Conservation (phyloP, 495 filamentous ascomycete species). For the Annulohypoxylon moriforme region DNA sequence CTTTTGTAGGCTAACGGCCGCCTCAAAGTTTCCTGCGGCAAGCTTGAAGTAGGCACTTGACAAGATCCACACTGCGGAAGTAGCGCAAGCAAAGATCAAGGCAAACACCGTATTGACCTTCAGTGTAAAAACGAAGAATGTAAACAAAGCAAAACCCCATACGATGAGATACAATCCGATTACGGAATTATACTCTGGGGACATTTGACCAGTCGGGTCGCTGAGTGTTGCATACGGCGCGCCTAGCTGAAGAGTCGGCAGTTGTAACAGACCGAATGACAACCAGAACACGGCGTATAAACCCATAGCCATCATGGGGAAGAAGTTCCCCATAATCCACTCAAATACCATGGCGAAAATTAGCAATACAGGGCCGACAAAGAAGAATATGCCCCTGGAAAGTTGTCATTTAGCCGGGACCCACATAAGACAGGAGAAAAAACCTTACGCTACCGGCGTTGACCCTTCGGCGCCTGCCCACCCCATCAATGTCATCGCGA, state of each 20-base stretch:
- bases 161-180: slow-evolving; percentile 64
- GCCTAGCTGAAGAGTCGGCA: slow-evolving; percentile 63
- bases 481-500: slow-evolving; percentile 63
- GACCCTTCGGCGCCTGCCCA: slow-evolving; percentile 63
- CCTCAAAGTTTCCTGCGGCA: slow-evolving; percentile 55
- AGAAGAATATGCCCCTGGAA: slow-evolving; percentile 65
- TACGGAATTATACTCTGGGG: slow-evolving; percentile 60
- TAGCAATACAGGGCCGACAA: slow-evolving; percentile 63
- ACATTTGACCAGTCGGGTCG: slow-evolving; percentile 57
- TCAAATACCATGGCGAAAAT: slow-evolving; percentile 61
- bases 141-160: slow-evolving; percentile 68
- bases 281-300: slow-evolving; percentile 68
- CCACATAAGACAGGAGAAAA: slow-evolving; percentile 23
- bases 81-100: slow-evolving; percentile 63
- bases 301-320: slow-evolving; percentile 68
- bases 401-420: slow-evolving; percentile 25
- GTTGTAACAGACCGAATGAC: slow-evolving; percentile 64
- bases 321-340: slow-evolving; percentile 66
- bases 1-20: slow-evolving; percentile 59
- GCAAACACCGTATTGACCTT: slow-evolving; percentile 67
- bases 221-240: slow-evolving; percentile 56
- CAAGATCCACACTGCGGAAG: slow-evolving; percentile 59
- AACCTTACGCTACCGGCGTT: slow-evolving; percentile 60
- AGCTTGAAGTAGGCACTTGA: slow-evolving; percentile 64
- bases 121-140: slow-evolving; percentile 66